Evolutionary conservation across 1,284 basidiomycete species (phyloP).

Genomic region (Inonotus obliquus): DNA sequence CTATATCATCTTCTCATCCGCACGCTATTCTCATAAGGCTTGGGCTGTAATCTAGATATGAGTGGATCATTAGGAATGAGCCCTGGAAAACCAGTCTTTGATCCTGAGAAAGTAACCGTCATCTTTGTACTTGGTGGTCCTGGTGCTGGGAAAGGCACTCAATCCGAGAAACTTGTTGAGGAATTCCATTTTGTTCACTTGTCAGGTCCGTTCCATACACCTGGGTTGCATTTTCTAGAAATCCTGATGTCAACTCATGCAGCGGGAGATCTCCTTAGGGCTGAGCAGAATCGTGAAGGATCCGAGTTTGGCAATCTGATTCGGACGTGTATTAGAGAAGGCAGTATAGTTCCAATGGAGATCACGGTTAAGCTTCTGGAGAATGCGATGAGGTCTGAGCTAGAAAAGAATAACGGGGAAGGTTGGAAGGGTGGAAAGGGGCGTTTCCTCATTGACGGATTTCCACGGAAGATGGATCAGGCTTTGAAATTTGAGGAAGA

Average conservation of each 20-base stretch:
- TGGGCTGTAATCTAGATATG: not conserved
- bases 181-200: conserved; percentile 93
- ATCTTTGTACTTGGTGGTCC: conserved; percentile 97
- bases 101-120: conserved; percentile 75
- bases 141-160: conserved; percentile 97
- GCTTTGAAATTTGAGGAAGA: conserved; percentile 88
- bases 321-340: conserved; percentile 86
- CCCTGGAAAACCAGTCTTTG: conserved; percentile 50
- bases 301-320: conserved; percentile 89
- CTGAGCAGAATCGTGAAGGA: conserved; percentile 85
- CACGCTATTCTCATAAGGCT: not conserved
- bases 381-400: conserved; percentile 81
- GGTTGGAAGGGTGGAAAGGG: conserved; percentile 76
- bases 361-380: conserved; percentile 95
- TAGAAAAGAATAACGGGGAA: conserved; percentile 41
- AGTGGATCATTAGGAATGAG: not conserved
- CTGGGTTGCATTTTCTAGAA: conserved; percentile 10
- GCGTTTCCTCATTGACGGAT: conserved; percentile 95
- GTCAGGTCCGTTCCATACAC: conserved; percentile 55
- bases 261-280: conserved; percentile 96
- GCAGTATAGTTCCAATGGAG: conserved; percentile 94
- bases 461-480: conserved; percentile 99
- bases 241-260: not conserved
- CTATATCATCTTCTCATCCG: too few relatives aligned
- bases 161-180: conserved; percentile 84